Base-by-base conservation (phyloP, 805 yeast genomes). In the Candida boleticola region DNA sequence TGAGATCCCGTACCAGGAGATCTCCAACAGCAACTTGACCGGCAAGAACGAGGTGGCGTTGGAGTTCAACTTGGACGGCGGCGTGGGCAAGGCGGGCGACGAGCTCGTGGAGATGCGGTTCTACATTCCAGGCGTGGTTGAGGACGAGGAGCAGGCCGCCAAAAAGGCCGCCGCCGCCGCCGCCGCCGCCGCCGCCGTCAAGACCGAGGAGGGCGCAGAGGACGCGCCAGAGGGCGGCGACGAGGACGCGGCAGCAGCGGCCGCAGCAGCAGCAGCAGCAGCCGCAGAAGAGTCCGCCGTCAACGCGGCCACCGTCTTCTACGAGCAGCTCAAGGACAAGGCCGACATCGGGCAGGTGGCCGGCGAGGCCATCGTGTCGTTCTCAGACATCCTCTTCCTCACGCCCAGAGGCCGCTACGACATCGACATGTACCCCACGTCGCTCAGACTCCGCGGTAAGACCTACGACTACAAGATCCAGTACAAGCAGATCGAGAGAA, bases 371-470 rank as follows among this genome's bases (percentile, higher is more conserved):
- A 85, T 93, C 60, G 97, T 89, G 3, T 85, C 97, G 4, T 90
- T 92, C 68, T 79, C 85, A 39, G 98, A 92, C 55, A 81, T 90
- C 3, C 74, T 92, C 60, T 89, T 93, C 74, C 79, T 93, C 45
- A 93, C 98, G 1, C 99, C 99, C 55, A 83, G 99, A 76, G 99
- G 99, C 50, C 92, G 99, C 64, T 93, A 90, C 63, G 98, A 93
- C 63, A 85, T 93, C 54, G 97, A 92, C 64, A 84, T 93, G 82
- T 93, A 87, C 65, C 82, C 87, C 27, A 78, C 80, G 23, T 85
- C 93, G 39, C 78, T 93, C 64, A 82, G 98, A 59, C 75, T 93
- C 40, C 82, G 99, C 56, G 99, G 99, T 61, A 93, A 92, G 66
- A 93, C 98, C 2, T 93, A 93, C 67, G 99, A 93, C 62, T 95